These are phyloP conservation scores for Lactarius vividus DNA, from an alignment of 768 basidiomycete species.

Conservation along the genomic window DNA sequence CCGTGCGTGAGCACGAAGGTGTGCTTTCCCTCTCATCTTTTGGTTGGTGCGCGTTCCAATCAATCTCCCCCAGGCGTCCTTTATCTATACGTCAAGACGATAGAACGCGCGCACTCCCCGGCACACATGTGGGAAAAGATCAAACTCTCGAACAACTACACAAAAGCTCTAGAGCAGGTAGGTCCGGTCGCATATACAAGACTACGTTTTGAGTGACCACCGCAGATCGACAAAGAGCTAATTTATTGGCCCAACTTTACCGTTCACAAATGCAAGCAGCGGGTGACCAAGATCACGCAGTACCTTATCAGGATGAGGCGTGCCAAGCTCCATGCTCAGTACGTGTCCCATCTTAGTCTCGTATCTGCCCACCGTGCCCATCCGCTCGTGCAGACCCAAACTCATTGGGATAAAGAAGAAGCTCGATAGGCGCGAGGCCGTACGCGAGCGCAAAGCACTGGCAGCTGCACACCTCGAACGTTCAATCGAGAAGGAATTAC, in stretches of 20 bases:
- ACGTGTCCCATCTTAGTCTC: conserved; percentile 33
- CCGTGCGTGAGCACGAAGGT: conserved; percentile 97
- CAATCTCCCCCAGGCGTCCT: conserved; percentile 56
- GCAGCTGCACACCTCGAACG: conserved; percentile 93
- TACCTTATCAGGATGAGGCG: conserved; percentile 98
- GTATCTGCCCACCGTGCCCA: neutral
- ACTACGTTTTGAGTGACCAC: neutral
- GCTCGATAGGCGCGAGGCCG: conserved; percentile 86
- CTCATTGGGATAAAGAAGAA: conserved; percentile 97
- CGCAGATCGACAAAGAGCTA: conserved; percentile 89
- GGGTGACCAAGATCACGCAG: conserved; percentile 97
- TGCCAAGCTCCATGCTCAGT: conserved; percentile 84
- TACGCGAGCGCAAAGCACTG: conserved; percentile 92
- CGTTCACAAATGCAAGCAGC: conserved; percentile 99
- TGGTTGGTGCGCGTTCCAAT: conserved; percentile 4
- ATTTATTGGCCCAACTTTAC: conserved; percentile 99
- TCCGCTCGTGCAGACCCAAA: conserved; percentile 61
- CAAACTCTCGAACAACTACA: conserved; percentile 89
- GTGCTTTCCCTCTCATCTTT: conserved; percentile 19
- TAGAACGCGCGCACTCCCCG: conserved; percentile 94
- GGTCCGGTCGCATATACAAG: neutral
- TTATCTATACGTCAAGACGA: conserved; percentile 96
- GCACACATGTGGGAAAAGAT: conserved; percentile 98
- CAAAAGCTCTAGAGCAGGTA: conserved; percentile 93
- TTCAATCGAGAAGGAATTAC: conserved; percentile 93